Conservation (phyloP, 352 stramenopile genomes). For the Pythium aquatile region DNA sequence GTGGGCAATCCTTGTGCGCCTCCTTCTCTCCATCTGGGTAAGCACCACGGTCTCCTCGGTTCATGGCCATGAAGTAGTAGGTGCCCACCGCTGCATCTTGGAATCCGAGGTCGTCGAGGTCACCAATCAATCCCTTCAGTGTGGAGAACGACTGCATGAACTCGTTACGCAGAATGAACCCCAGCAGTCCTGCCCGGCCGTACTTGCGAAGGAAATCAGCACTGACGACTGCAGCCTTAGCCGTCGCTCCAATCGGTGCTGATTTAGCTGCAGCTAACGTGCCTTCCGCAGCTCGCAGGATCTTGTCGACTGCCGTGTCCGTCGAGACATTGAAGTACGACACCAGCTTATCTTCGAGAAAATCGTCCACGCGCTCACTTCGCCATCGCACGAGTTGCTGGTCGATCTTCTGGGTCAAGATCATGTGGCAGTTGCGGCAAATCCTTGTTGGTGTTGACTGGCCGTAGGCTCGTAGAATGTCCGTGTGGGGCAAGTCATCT, state of each 20-base stretch:
- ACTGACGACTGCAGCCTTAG: constrained; percentile 84
- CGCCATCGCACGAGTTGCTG: constrained; percentile 79
- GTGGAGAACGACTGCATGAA: constrained; percentile 90
- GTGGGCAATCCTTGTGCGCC: constrained; percentile 49
- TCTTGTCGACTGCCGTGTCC: constrained; percentile 84
- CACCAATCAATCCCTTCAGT: constrained; percentile 72
- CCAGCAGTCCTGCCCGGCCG: constrained; percentile 67
- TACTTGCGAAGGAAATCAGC: constrained; percentile 87
- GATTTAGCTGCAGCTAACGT: constrained; percentile 77
- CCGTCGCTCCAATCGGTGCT: constrained; percentile 73
- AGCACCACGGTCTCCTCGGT: constrained; percentile 73
- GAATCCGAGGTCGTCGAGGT: constrained; percentile 78
- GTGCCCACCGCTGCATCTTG: constrained; percentile 83
- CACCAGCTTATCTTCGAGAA: constrained; percentile 56
- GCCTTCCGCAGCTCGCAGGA: constrained; percentile 74
- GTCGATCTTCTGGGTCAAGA: constrained; percentile 76
- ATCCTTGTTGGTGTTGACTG: constrained; percentile 58
- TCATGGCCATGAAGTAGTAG: constrained; percentile 91
- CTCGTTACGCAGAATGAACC: constrained; percentile 85
- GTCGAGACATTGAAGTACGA: constrained; percentile 77
- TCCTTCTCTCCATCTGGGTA: constrained; percentile 63
- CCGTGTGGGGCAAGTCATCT: constrained; percentile 58
- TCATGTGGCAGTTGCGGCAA: constrained; percentile 67
- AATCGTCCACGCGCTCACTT: constrained; percentile 78
- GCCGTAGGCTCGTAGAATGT: constrained; percentile 66